A percentile compares a stretch with the other conserved stretches of the same genome.
These are phyloP conservation scores for Cladosporium sp. DNA, from an alignment of 2,329 filamentous ascomycete genomes.

Conservation along the genomic window DNA sequence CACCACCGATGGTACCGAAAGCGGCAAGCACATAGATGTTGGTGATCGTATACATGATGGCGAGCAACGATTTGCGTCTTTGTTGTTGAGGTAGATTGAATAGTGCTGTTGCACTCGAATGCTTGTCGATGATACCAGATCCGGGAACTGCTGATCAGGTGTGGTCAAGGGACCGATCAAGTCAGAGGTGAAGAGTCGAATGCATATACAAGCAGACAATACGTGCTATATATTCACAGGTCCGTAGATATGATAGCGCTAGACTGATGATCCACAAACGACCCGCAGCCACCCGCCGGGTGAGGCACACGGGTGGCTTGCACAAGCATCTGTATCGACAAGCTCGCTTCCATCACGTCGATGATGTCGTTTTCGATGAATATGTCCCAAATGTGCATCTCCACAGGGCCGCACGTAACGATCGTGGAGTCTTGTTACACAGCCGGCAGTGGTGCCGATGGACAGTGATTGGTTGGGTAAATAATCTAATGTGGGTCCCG, in stretches of 20 bases:
- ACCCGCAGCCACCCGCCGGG: constrained; percentile 9
- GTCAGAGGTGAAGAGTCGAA: constrained; percentile 18
- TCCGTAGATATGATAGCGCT: not conserved
- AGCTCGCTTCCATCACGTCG: constrained; percentile 1
- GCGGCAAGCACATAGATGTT: constrained; percentile 62
- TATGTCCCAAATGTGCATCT: constrained; percentile 5
- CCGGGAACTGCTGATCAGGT: not conserved
- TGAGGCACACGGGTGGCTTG: constrained; percentile 14
- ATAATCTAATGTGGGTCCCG: not conserved
- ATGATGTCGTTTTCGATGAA: not conserved
- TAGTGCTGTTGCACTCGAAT: not conserved
- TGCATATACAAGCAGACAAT: not conserved
- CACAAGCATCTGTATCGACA: constrained; percentile 6
- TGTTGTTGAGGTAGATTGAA: not conserved
- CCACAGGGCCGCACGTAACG: constrained; percentile 7
- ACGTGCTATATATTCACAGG: not conserved
- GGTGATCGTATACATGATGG: constrained; percentile 42
- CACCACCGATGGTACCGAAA: constrained; percentile 65
- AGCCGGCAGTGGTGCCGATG: not conserved
- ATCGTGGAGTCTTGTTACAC: constrained; percentile 4
- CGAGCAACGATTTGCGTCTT: not conserved
- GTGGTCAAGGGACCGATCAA: not conserved
- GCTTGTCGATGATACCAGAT: not conserved
- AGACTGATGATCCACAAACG: not conserved
- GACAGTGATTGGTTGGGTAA: constrained; percentile 7